Evolutionary conservation across 345 rosid species (phyloP).

Genomic region (Raphanus raphanistrum): DNA sequence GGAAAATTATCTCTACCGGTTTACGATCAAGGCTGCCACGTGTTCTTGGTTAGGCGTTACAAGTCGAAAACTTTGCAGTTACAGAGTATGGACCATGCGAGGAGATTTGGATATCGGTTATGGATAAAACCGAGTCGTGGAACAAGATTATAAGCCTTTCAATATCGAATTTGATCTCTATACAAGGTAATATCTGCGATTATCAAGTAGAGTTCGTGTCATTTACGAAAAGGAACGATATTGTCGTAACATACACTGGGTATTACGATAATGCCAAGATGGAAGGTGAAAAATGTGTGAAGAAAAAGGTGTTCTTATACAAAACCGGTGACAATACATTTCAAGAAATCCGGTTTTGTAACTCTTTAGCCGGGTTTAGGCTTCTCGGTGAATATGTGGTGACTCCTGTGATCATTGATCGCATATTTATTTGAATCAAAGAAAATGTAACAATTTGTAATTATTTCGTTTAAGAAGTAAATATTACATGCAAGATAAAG

Average conservation of each 20-base stretch:
- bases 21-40: slow-evolving; percentile 2
- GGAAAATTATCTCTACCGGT: slow-evolving; percentile 1
- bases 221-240: slow-evolving; percentile 24
- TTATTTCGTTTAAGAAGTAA: neutral
- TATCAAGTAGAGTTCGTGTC: slow-evolving; percentile 19
- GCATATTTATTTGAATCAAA: neutral
- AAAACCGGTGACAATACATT: neutral
- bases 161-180: slow-evolving; percentile 4
- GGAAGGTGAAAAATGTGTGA: slow-evolving; percentile 1
- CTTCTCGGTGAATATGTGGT: slow-evolving; percentile 24
- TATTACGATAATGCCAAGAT: neutral
- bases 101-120: slow-evolving; percentile 22
- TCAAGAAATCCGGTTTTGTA: slow-evolving; percentile 1
- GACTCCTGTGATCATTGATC: neutral
- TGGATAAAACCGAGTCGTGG: slow-evolving; percentile 31
- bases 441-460: neutral
- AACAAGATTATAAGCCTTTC: slow-evolving; percentile 28
- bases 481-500: neutral
- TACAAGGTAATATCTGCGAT: neutral
- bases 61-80: slow-evolving; percentile 8
- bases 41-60: slow-evolving; percentile 31
- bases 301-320: slow-evolving; percentile 19
- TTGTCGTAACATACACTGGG: neutral
- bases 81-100: slow-evolving; percentile 13
- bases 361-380: neutral